A percentile compares a stretch with the other conserved stretches of the same genome.
These are phyloP conservation scores for Metschnikowia henanensis DNA, from an alignment of 805 yeast species.

Conservation along the genomic window DNA sequence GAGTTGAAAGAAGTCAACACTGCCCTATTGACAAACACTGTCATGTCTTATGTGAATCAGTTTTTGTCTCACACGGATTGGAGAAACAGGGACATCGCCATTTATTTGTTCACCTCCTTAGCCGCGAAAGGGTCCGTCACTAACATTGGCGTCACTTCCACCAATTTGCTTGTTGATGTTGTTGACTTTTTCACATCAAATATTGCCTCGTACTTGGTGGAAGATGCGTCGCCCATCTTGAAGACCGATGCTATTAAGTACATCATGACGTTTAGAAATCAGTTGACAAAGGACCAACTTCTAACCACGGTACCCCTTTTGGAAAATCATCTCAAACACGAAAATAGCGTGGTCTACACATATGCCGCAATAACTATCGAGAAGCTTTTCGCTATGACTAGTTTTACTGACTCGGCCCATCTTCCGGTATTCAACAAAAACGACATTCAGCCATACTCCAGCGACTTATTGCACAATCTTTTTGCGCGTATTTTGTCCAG, in stretches of 20 bases:
- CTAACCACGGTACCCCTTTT: slow-evolving; percentile 77
- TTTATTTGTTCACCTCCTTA: slow-evolving; percentile 80
- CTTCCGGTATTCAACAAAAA: slow-evolving; percentile 64
- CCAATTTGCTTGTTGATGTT: slow-evolving; percentile 82
- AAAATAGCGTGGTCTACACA: slow-evolving; percentile 79
- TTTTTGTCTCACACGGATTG: slow-evolving; percentile 64
- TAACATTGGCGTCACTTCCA: slow-evolving; percentile 80
- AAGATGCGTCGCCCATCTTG: slow-evolving; percentile 67
- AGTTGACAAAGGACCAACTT: slow-evolving; percentile 82
- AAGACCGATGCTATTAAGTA: slow-evolving; percentile 92
- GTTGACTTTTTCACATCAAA: slow-evolving; percentile 79
- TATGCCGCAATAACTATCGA: slow-evolving; percentile 94
- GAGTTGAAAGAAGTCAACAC: slow-evolving; percentile 82
- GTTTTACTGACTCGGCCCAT: slow-evolving; percentile 48
- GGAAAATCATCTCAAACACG: slow-evolving; percentile 61
- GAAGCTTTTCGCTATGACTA: slow-evolving; percentile 77
- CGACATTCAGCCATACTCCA: slow-evolving; percentile 65
- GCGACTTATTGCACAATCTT: slow-evolving; percentile 61
- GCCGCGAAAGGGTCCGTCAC: slow-evolving; percentile 94
- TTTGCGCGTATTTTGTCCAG: slow-evolving; percentile 58
- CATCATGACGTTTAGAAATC: slow-evolving; percentile 87
- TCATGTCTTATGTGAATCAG: slow-evolving; percentile 67
- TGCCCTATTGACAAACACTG: slow-evolving; percentile 68
- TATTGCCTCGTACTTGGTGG: slow-evolving; percentile 80
- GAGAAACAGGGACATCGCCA: slow-evolving; percentile 86